Conservation (phyloP, 352 stramenopile species). For the Globisporangium iwayamae region DNA sequence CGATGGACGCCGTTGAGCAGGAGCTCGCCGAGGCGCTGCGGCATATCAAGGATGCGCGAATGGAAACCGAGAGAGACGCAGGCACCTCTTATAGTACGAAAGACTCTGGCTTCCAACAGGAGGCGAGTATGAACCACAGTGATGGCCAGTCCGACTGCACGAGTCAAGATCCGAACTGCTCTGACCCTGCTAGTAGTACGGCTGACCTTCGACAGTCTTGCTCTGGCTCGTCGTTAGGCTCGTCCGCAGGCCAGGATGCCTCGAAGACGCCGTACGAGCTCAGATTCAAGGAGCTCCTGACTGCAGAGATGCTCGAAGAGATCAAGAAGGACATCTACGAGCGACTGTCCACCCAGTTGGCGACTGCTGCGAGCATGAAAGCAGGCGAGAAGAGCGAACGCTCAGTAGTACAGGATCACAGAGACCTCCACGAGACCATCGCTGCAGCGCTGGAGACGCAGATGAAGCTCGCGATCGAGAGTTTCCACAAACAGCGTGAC, state of each 20-base stretch:
- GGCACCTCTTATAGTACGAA: background rate
- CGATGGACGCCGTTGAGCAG: conserved; percentile 10
- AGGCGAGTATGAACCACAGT: background rate
- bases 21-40: conserved; percentile 13
- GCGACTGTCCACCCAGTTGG: conserved; percentile 43
- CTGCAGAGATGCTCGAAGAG: conserved; percentile 39
- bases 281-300: conserved; percentile 53
- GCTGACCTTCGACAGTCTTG: background rate
- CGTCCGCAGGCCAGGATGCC: conserved; percentile 5
- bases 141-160: background rate
- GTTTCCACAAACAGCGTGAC: conserved; percentile 22
- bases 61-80: background rate
- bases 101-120: background rate
- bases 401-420: conserved; percentile 14
- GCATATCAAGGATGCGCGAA: conserved; percentile 1
- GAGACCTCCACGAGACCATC: conserved; percentile 50
- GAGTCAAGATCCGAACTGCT: background rate
- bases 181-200: background rate
- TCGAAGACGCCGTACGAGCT: conserved; percentile 19
- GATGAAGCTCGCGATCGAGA: conserved; percentile 34
- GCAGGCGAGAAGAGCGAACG: conserved; percentile 1
- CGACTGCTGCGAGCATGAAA: background rate
- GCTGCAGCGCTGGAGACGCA: conserved; percentile 42
- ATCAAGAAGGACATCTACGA: conserved; percentile 66
- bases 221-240: background rate